phyloP scores from a whole-genome alignment of 2,329 filamentous ascomycete species.

The Xylariaceae sp. region DNA sequence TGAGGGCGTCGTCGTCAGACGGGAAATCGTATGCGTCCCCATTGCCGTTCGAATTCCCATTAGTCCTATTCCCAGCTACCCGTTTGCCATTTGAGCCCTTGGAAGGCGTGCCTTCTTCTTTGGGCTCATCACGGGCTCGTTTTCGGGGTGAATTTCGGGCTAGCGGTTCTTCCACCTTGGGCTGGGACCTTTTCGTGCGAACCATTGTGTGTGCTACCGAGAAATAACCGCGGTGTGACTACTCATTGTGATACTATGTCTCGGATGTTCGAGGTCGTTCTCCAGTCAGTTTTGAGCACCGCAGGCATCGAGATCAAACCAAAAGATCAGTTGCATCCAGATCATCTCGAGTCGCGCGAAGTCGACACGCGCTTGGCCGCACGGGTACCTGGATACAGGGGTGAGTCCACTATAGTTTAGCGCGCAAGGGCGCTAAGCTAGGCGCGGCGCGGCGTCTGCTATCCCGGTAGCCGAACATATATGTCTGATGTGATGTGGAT shows the following conservation, averaged over 20 bases:
- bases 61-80: conserved; percentile 1
- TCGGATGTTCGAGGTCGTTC: too few species aligned
- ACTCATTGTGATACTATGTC: too few species aligned
- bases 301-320: too few species aligned
- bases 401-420: too few species aligned
- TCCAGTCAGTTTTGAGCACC: too few species aligned
- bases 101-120: conserved; percentile 12
- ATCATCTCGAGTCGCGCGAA: not conserved
- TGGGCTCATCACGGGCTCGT: conserved; percentile 14
- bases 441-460: too few species aligned
- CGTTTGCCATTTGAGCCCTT: conserved; percentile 13
- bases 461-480: too few species aligned
- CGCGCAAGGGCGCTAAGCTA: too few species aligned
- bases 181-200: conserved; percentile 18
- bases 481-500: too few species aligned
- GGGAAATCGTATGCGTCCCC: conserved; percentile 24
- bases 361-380: not conserved
- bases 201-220: conserved; percentile 16
- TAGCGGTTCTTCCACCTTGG: conserved; percentile 8
- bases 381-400: too few species aligned
- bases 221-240: not conserved
- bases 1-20: conserved; percentile 19
- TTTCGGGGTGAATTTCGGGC: conserved; percentile 16
- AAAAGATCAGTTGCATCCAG: too few species aligned
- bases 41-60: conserved; percentile 3